Base-by-base conservation (phyloP, 306 rosid species). In the Cucumis hystrix region DNA sequence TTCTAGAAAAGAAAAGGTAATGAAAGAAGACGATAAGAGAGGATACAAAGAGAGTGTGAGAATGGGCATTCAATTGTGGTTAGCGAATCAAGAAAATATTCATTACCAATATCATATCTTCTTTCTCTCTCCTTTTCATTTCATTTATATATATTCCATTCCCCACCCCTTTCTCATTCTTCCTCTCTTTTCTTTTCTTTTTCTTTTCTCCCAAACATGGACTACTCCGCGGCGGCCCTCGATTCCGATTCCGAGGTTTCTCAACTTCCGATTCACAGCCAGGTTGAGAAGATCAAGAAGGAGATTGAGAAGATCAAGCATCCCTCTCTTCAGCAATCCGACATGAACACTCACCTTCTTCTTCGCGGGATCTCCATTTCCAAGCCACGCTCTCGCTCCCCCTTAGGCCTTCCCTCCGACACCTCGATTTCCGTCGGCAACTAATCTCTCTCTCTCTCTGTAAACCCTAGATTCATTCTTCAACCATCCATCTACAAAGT, bases 251-350 rank as follows among this genome's bases (percentile, higher is more conserved):
- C 54, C 12, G 54, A 47, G 6, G 54, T 47, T 47, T 47, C 28
- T 59, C 33, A 33, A 0, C 5, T 79, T 55, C 90, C 89, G 18
- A 79, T 93, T 84, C 98, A 93, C 45, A 91, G 80, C 83, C 98
- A 91, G 80, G 93, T 93, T 9, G 83, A 86, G n/a, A 93, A 89
- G 80, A 87, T 93, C n/a, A 93, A 89, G 87, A 69, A 81, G 77
- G 98, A 93, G 80, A 84, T 83, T 0, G 97, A 91, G 89, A 91
- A 82, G 72, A 80, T 80, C 75, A 87, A 83, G 66, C 90, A 89
- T 18, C 96, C 97, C 2, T 89, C 96, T 0, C 85, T 93, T 13
- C 80, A 87, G 75, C 85, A 80, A 60, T 69, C 83, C 2, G 86
- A 93, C 47, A 78, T 84, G 81, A 85, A 85, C 39, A 86, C 84